Percentiles rank a stretch among this genome's conserved stretches.
phyloP scores from a whole-genome alignment of 2,329 filamentous ascomycete genomes.

The Colletotrichum lentis region DNA sequence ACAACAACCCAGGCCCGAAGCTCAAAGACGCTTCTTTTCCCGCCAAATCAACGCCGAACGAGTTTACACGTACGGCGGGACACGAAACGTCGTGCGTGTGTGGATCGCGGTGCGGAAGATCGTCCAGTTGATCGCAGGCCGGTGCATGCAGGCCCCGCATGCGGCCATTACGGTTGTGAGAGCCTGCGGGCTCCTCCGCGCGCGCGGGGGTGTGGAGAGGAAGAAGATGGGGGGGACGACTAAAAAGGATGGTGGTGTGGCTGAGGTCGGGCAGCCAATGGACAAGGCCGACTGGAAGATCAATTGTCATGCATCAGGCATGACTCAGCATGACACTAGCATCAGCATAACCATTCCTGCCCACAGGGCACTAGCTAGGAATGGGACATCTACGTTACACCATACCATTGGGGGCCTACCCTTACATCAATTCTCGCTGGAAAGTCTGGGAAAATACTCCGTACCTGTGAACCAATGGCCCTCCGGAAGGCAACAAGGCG shows the following conservation, averaged over 20 bases:
- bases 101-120: slow-evolving; percentile 33
- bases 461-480: background rate
- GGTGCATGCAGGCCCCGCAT: slow-evolving; percentile 34
- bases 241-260: too few relatives aligned
- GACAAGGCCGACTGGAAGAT: background rate
- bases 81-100: slow-evolving; percentile 36
- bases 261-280: slow-evolving; percentile 21
- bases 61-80: slow-evolving; percentile 26
- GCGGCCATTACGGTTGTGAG: slow-evolving; percentile 14
- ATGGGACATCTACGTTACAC: too few relatives aligned
- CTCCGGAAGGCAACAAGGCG: background rate
- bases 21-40: background rate
- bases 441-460: slow-evolving; percentile 26
- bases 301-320: too few relatives aligned
- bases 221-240: background rate
- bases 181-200: background rate
- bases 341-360: too few relatives aligned
- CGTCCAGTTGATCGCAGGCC: slow-evolving; percentile 33
- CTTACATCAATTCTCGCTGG: slow-evolving; percentile 38
- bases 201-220: background rate
- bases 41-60: background rate
- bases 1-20: background rate
- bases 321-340: too few relatives aligned
- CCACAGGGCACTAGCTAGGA: too few relatives aligned
- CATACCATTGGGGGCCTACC: too few relatives aligned